phyloP scores from a whole-genome alignment of 257 asterid species.

The Solanum rostratum region DNA sequence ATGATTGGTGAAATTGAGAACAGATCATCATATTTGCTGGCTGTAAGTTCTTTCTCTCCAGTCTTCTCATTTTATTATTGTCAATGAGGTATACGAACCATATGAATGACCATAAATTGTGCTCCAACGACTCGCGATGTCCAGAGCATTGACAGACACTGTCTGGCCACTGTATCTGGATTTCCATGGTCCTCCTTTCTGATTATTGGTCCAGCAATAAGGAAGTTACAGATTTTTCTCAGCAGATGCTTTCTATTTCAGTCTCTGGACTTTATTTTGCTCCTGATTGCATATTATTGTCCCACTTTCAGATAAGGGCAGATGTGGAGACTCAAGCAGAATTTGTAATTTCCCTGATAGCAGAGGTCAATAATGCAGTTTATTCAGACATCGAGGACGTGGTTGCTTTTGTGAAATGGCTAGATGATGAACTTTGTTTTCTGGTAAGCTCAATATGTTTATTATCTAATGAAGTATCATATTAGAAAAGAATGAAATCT shows the following conservation, averaged over 20 bases:
- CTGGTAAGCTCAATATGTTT: slow-evolving; percentile 36
- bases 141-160: not conserved
- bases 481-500: not conserved
- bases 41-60: slow-evolving; percentile 35
- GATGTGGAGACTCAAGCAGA: slow-evolving; percentile 95
- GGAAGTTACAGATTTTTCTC: not conserved
- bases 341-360: slow-evolving; percentile 67
- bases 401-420: slow-evolving; percentile 84
- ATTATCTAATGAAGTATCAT: not conserved
- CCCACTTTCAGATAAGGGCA: slow-evolving; percentile 53
- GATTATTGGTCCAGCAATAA: not conserved
- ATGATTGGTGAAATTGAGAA: slow-evolving; percentile 93
- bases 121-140: not conserved
- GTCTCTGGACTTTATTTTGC: not conserved
- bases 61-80: not conserved
- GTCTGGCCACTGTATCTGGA: not conserved
- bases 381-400: slow-evolving; percentile 67
- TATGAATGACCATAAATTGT: not conserved
- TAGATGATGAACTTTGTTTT: slow-evolving; percentile 89
- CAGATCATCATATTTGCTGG: slow-evolving; percentile 79
- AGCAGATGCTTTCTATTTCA: not conserved
- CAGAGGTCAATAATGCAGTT: slow-evolving; percentile 63
- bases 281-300: not conserved
- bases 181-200: not conserved
- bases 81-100: not conserved